Evolutionary conservation across 2,329 filamentous ascomycete genomes (phyloP), one percentile per base, ranked within the genome.

Genomic region (Penicillium hesseltinei): DNA sequence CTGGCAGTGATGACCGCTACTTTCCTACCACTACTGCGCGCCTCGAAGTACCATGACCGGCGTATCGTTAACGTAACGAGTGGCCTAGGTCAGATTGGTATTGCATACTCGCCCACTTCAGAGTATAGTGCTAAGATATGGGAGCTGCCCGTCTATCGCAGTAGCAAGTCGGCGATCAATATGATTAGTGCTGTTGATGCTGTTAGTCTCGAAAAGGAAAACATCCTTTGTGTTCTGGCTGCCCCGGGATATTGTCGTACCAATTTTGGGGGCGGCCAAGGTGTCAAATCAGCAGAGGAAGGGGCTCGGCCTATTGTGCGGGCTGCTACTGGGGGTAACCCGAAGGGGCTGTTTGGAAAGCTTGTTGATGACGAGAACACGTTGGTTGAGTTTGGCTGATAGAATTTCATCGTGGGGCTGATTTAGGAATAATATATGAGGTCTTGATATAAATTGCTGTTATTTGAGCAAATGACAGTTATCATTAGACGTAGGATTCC

Each of bases 51-150:
- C 35, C 21, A 42, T 44, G 38, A 60, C 31, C 58, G 58, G 15
- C 58, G 58, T 29, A 60, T 60, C 21, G 58, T 58, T 9, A 60
- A 48, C 19, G 58, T 60, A 15, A 51, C 58, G 5, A 58, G 52
- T 27, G 52, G 56, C 15, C 40, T 54, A 15, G 51, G 50, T 27
- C 44, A 50, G 23, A 46, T 60, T 19, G 51, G 55, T 13, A 52
- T 57, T 6, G 55, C 55, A 4, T 29, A 39, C 47, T 49, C 47
- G 23, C 47, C 47, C 3, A 39, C 47, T 38, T 49, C 35, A n/a
- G 47, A 49, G 1, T 57, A 57, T 11, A 59, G 17, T 31, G 57
- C 36, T 11, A 44, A 39, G 36, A 13, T 42, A 6, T 58, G 29
- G 17, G 38, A 56, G 10, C 31, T 58, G 17, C 51, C 56, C 1